phyloP scores from a whole-genome alignment of 768 basidiomycete genomes.

The Mycena galopus region DNA sequence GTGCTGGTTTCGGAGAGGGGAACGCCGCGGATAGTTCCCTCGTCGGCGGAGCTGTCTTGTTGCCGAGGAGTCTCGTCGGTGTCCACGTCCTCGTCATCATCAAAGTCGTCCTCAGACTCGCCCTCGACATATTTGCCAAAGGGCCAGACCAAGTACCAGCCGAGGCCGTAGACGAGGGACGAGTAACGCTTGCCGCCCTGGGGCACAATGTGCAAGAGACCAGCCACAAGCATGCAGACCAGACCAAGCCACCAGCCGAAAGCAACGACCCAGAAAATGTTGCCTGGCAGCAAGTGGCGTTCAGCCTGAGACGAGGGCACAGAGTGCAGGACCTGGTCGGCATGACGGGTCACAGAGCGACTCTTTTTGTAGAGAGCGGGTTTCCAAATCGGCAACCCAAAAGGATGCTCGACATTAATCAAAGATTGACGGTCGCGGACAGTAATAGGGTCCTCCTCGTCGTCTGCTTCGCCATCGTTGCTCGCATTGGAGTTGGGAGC shows the following conservation, averaged over 20 bases:
- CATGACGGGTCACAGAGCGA: conserved; percentile 94
- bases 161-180: conserved; percentile 89
- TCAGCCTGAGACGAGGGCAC: conserved; percentile 94
- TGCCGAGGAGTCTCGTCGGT: conserved; percentile 51
- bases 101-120: conserved; percentile 58
- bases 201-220: conserved; percentile 78
- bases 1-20: conserved; percentile 60
- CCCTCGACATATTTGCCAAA: conserved; percentile 99
- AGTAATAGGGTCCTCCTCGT: conserved; percentile 89
- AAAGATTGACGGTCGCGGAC: conserved; percentile 96
- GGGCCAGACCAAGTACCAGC: conserved; percentile 98
- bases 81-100: conserved; percentile 50
- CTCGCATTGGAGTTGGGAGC: conserved; percentile 49
- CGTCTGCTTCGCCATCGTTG: conserved; percentile 48
- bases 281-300: conserved; percentile 92
- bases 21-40: conserved; percentile 44
- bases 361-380: conserved; percentile 98
- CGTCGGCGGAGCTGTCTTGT: conserved; percentile 33
- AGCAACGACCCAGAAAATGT: conserved; percentile 89
- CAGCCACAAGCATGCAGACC: conserved; percentile 75
- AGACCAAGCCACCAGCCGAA: conserved; percentile 97
- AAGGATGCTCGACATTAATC: conserved; percentile 99
- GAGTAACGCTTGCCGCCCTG: conserved; percentile 88
- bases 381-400: conserved; percentile 99
- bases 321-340: conserved; percentile 93